Conservation (phyloP, 148 eudicot species). For the Spergularia marina region DNA sequence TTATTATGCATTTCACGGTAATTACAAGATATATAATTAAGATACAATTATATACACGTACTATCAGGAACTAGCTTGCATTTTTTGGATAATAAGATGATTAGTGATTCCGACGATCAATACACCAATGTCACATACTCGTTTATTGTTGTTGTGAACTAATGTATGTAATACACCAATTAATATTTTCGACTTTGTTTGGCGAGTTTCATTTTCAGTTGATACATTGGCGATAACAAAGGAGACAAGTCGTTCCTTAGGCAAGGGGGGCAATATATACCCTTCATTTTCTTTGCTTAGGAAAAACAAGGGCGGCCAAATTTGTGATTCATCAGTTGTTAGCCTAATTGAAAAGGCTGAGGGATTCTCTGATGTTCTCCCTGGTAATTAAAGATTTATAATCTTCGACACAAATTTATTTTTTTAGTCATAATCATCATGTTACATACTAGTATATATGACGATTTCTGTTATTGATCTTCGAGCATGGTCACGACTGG, state of each 20-base stretch:
- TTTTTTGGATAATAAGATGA: no score
- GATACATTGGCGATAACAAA: constrained; percentile 14
- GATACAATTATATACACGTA: no score
- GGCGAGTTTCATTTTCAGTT: neutral
- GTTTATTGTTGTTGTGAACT: no score
- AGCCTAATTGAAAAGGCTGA: constrained; percentile 15
- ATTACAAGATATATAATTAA: no score
- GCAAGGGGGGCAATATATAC: constrained; percentile 17
- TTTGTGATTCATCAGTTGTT: neutral
- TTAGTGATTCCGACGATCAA: no score
- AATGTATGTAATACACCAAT: no score
- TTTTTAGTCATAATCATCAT: neutral
- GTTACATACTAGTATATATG: neutral
- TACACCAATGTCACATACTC: no score
- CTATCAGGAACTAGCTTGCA: no score
- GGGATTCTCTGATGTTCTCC: constrained; percentile 17
- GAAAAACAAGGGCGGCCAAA: neutral
- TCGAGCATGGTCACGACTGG: neutral
- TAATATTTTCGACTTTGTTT: neutral
- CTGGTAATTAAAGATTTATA: neutral
- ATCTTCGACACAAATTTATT: neutral
- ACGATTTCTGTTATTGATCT: neutral
- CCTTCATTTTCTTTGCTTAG: constrained; percentile 14
- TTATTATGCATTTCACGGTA: no score
- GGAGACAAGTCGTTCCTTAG: constrained; percentile 14